Evolutionary conservation across 192 early-diverging fungal genomes (phyloP).

Genomic region (Tieghemiomyces parasiticus): DNA sequence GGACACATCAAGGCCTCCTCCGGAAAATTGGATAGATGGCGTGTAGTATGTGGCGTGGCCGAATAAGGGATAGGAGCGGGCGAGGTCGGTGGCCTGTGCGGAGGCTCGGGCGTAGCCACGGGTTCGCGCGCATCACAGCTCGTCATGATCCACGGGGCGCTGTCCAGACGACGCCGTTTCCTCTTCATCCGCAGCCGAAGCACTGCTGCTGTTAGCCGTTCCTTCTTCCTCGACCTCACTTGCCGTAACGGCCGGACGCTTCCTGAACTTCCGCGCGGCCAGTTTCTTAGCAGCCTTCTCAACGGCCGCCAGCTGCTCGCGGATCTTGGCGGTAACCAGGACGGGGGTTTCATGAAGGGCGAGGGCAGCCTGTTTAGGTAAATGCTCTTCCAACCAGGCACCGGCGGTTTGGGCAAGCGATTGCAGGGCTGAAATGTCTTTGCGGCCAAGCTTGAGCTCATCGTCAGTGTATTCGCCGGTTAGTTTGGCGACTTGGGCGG

Average conservation of each 20-base stretch:
- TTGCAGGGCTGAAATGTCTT: neutral
- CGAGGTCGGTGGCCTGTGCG: too few relatives aligned
- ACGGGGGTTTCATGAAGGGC: constrained; percentile 6
- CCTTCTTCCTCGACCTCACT: neutral
- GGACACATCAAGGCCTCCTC: too few relatives aligned
- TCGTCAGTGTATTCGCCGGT: constrained; percentile 30
- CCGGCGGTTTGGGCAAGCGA: neutral
- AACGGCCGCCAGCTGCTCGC: neutral
- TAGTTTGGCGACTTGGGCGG: constrained; percentile 18
- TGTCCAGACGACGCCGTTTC: too few relatives aligned
- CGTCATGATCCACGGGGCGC: too few relatives aligned
- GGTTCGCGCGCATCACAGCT: too few relatives aligned
- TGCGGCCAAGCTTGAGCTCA: constrained; percentile 26
- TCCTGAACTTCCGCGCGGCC: neutral
- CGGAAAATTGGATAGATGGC: too few relatives aligned
- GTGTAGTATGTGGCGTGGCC: too few relatives aligned
- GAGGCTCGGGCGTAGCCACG: too few relatives aligned
- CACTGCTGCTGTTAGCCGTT: too few relatives aligned
- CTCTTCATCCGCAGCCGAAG: too few relatives aligned
- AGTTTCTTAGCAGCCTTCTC: constrained; percentile 1
- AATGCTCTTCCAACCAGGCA: neutral
- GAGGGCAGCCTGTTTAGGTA: neutral
- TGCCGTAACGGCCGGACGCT: neutral
- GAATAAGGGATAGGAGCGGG: too few relatives aligned
- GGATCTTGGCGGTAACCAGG: neutral